Conservation (phyloP, 1,139 yeast species). For the Candida gigantensis region DNA sequence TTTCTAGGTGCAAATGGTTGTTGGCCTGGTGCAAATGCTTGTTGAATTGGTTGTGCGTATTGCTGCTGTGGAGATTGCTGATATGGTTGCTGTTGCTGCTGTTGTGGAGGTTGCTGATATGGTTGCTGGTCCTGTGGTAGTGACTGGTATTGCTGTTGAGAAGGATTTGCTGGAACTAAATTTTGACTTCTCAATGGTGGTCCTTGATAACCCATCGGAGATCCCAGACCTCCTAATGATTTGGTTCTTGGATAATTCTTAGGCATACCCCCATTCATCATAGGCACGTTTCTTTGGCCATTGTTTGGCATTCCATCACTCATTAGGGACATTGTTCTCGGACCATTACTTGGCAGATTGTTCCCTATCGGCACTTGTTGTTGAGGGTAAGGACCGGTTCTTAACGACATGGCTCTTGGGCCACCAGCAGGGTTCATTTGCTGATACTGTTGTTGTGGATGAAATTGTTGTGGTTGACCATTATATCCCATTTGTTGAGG, state of each 20-base stretch:
- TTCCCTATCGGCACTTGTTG: conserved; percentile 6
- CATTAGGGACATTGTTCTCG: conserved; percentile 31
- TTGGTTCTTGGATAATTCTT: conserved; percentile 15
- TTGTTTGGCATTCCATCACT: conserved; percentile 13
- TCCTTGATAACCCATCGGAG: conserved; percentile 10
- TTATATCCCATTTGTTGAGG: conserved; percentile 5
- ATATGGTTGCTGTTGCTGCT: conserved; percentile 2
- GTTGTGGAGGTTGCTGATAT: conserved; percentile 8
- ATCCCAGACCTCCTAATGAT: conserved; percentile 12
- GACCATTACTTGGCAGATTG: conserved; percentile 14
- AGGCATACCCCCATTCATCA: conserved; percentile 9
- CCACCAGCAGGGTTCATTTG: conserved; percentile 9
- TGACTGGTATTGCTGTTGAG: conserved; percentile 4
- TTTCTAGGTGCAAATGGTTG: conserved; percentile 3
- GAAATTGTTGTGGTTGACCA: conserved; percentile 6
- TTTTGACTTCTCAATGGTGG: conserved; percentile 14
- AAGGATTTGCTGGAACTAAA: conserved; percentile 13
- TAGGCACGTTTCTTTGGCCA: conserved; percentile 9
- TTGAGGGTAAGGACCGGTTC: conserved; percentile 14
- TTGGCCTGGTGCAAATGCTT: conserved; percentile 6
- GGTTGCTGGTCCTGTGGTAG: conserved; percentile 2
- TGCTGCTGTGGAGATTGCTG: conserved; percentile 7
- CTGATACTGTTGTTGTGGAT: conserved; percentile 4
- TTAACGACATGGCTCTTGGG: conserved; percentile 20
- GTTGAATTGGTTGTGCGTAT: conserved; percentile 5